Percentiles rank a stretch among this genome's conserved stretches.
Evolutionary conservation across 2,329 filamentous ascomycete species (phyloP).

Genomic region (Xylaria sp.): DNA sequence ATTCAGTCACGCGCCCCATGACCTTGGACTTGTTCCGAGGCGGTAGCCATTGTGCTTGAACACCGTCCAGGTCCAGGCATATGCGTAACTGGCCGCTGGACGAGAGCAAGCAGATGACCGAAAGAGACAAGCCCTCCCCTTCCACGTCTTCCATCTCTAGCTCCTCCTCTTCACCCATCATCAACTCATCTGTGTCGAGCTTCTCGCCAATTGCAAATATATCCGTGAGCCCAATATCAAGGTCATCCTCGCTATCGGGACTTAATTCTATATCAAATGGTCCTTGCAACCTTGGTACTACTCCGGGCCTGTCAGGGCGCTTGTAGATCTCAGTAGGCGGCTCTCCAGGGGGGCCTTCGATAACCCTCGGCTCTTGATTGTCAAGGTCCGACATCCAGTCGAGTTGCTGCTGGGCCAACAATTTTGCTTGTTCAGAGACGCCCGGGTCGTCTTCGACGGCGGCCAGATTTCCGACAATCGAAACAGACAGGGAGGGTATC

Average conservation of each 20-base stretch:
- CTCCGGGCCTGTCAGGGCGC: conserved; percentile 59
- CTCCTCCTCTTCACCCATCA: conserved; percentile 67
- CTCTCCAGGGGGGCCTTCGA: conserved; percentile 54
- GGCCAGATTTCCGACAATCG: conserved; percentile 74
- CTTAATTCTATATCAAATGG: conserved; percentile 62
- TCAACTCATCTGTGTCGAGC: conserved; percentile 61
- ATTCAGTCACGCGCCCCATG: conserved; percentile 42
- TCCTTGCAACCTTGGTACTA: conserved; percentile 62
- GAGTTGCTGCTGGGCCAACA: conserved; percentile 65
- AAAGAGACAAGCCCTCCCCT: conserved; percentile 61
- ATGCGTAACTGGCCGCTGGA: conserved; percentile 63
- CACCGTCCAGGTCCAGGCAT: conserved; percentile 63
- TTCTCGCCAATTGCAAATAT: conserved; percentile 66
- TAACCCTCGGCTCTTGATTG: conserved; percentile 60
- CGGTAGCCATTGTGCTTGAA: conserved; percentile 69
- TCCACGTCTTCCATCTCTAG: conserved; percentile 60
- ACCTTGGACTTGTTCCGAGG: conserved; percentile 55
- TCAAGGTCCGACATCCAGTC: conserved; percentile 71
- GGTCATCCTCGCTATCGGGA: conserved; percentile 57
- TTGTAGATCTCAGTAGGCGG: conserved; percentile 57
- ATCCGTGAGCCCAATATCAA: conserved; percentile 61
- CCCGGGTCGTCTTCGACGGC: conserved; percentile 62
- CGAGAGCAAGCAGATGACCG: conserved; percentile 62
- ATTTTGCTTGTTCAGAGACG: conserved; percentile 54
- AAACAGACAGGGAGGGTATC: conserved; percentile 80